Conservation (phyloP, 306 rosid genomes). For the Delonix regia region DNA sequence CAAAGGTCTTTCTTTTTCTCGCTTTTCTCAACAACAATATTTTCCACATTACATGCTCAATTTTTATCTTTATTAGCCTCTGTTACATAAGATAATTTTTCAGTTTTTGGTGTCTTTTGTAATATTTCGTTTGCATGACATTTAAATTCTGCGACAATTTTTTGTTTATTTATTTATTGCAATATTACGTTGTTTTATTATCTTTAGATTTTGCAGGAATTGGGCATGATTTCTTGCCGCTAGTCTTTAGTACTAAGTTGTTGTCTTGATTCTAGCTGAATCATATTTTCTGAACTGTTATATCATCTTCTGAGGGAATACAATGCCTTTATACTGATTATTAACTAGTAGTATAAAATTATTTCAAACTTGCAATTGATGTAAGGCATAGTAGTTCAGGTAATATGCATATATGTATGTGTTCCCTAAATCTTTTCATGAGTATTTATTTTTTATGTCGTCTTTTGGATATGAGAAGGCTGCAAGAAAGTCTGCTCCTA, state of each 20-base stretch:
- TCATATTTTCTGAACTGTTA: neutral
- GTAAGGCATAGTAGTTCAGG: neutral
- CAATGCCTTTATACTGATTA: neutral
- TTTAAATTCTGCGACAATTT: neutral
- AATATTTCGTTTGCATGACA: neutral
- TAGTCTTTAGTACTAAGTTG: neutral
- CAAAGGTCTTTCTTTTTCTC: slow-evolving; percentile 30
- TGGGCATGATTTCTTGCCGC: neutral
- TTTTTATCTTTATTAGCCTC: neutral
- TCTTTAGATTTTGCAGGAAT: neutral
- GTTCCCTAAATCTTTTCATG: neutral
- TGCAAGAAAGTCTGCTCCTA: slow-evolving; percentile 44
- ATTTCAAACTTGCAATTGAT: neutral
- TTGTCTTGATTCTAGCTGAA: neutral
- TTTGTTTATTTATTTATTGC: neutral
- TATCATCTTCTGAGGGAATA: neutral
- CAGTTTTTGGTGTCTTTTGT: neutral
- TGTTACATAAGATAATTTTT: neutral
- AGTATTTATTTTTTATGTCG: neutral
- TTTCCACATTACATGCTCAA: neutral
- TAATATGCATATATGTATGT: neutral
- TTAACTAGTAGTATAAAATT: neutral
- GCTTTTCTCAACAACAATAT: neutral
- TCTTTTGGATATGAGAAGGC: slow-evolving; percentile 31
- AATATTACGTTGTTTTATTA: neutral